These are phyloP conservation scores for Penicillium waksmanii DNA, from an alignment of 495 filamentous ascomycete genomes.

Conservation along the genomic window DNA sequence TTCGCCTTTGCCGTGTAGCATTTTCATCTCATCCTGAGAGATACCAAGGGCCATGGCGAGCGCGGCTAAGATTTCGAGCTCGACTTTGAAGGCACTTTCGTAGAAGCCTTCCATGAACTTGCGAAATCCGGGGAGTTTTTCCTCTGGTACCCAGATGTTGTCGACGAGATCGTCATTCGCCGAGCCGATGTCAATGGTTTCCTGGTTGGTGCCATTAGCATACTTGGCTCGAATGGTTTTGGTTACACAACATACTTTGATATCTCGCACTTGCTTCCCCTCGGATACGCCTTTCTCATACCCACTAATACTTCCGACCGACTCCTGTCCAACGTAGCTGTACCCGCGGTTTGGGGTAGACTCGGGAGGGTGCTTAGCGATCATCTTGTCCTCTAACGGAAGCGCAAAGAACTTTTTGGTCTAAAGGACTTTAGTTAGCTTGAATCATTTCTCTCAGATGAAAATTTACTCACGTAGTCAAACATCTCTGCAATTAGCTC, in stretches of 20 bases:
- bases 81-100: constrained; percentile 39
- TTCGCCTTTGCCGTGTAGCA: constrained; percentile 50
- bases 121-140: constrained; percentile 61
- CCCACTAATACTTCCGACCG: constrained; percentile 58
- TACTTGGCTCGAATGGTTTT: constrained; percentile 1
- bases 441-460: background rate
- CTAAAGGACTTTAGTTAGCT: constrained; percentile 3
- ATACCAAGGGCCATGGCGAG: constrained; percentile 51
- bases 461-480: constrained; percentile 21
- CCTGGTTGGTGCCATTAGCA: constrained; percentile 35
- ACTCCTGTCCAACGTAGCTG: constrained; percentile 51
- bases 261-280: constrained; percentile 29
- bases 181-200: constrained; percentile 66
- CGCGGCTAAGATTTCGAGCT: constrained; percentile 46
- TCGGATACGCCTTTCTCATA: constrained; percentile 40
- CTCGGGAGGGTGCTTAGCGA: constrained; percentile 60
- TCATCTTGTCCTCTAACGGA: constrained; percentile 43
- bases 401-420: constrained; percentile 45
- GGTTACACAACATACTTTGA: constrained; percentile 24
- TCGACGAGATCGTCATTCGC: constrained; percentile 41
- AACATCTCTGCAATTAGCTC: constrained; percentile 29
- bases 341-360: constrained; percentile 60
- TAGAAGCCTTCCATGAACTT: constrained; percentile 57
- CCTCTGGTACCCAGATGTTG: constrained; percentile 64
- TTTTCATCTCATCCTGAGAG: constrained; percentile 46